These are phyloP conservation scores for Wickerhamiella pararugosa DNA, from an alignment of 1,139 yeast species.

Conservation along the genomic window DNA sequence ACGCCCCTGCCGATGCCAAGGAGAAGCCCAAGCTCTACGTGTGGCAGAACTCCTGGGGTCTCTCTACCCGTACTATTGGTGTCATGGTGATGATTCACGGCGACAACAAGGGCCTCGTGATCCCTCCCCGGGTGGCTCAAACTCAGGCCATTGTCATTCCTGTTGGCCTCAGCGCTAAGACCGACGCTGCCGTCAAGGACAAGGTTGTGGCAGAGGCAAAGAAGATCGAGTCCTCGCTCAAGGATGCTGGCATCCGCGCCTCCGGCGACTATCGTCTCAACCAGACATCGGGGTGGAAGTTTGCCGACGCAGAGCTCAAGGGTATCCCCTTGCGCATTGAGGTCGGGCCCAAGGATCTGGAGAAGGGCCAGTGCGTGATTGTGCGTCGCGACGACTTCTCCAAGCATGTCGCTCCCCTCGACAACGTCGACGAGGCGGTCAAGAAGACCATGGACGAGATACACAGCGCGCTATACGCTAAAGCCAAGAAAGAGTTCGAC, in stretches of 20 bases:
- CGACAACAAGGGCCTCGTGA: conserved; percentile 93
- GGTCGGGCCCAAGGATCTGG: conserved; percentile 90
- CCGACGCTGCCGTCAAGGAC: conserved; percentile 59
- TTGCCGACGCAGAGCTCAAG: conserved; percentile 92
- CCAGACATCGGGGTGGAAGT: conserved; percentile 98
- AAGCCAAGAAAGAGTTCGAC: conserved; percentile 74
- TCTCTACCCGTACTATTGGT: conserved; percentile 96
- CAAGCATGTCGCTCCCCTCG: conserved; percentile 52
- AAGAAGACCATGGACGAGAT: conserved; percentile 67
- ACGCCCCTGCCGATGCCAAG: conserved; percentile 23
- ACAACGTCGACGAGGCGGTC: conserved; percentile 48
- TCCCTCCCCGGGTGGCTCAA: conserved; percentile 95
- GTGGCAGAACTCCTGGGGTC: conserved; percentile 98
- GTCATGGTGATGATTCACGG: conserved; percentile 99
- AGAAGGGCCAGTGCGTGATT: conserved; percentile 62
- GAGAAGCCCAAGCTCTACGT: conserved; percentile 79
- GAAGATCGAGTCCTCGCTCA: conserved; percentile 45
- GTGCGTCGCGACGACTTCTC: conserved; percentile 87
- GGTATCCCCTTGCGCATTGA: conserved; percentile 92
- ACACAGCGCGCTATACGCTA: conserved; percentile 57
- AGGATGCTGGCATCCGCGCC: conserved; percentile 42
- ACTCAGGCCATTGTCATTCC: conserved; percentile 86
- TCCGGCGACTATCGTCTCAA: conserved; percentile 80
- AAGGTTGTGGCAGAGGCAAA: conserved; percentile 56
- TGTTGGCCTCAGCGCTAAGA: conserved; percentile 83